Conservation (phyloP, 2,329 filamentous ascomycete species). For the Sordariomycetes sp. region DNA sequence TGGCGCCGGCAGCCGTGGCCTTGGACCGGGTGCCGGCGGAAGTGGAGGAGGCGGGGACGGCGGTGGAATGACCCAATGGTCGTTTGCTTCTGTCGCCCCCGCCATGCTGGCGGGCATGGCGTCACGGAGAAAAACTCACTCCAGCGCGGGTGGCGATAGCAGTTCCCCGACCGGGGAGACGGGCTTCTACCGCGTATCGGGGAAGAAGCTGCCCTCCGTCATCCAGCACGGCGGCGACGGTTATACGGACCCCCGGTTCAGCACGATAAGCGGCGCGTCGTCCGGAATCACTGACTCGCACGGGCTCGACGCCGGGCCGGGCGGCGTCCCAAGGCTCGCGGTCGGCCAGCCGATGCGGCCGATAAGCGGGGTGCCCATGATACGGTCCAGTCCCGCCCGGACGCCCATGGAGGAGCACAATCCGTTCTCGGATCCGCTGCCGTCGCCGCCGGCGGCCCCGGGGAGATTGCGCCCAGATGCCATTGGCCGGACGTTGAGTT, state of each 20-base stretch:
- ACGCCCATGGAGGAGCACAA: slow-evolving; percentile 44
- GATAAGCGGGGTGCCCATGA: slow-evolving; percentile 44
- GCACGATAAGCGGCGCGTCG: slow-evolving; percentile 23
- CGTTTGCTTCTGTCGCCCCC: slow-evolving; percentile 27
- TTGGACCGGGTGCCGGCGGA: slow-evolving; percentile 11
- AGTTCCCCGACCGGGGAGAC: slow-evolving; percentile 30
- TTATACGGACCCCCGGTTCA: slow-evolving; percentile 36
- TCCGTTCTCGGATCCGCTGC: slow-evolving; percentile 26
- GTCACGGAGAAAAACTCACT: slow-evolving; percentile 17
- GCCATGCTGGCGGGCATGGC: slow-evolving; percentile 32
- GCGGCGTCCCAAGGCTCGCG: slow-evolving; percentile 25
- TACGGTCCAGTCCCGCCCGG: slow-evolving; percentile 52
- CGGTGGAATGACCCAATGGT: slow-evolving; percentile 30
- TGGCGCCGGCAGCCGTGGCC: slow-evolving; percentile 14
- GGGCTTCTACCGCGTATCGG: slow-evolving; percentile 52
- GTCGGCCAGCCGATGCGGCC: slow-evolving; percentile 46
- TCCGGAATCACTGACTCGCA: slow-evolving; percentile 7
- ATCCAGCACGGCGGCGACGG: slow-evolving; percentile 50
- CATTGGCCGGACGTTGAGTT: slow-evolving; percentile 21
- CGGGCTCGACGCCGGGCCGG: slow-evolving; percentile 19
- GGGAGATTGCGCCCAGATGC: slow-evolving; percentile 16
- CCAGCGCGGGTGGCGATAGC: slow-evolving; percentile 14
- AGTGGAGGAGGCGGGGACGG: slow-evolving; percentile 10
- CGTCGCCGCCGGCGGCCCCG: slow-evolving; percentile 10
- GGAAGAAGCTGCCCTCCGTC: slow-evolving; percentile 50